A percentile compares a stretch with the other conserved stretches of the same genome.
Evolutionary conservation across 2,329 filamentous ascomycete genomes (phyloP).

Genomic region (Trichoderma hamatum): DNA sequence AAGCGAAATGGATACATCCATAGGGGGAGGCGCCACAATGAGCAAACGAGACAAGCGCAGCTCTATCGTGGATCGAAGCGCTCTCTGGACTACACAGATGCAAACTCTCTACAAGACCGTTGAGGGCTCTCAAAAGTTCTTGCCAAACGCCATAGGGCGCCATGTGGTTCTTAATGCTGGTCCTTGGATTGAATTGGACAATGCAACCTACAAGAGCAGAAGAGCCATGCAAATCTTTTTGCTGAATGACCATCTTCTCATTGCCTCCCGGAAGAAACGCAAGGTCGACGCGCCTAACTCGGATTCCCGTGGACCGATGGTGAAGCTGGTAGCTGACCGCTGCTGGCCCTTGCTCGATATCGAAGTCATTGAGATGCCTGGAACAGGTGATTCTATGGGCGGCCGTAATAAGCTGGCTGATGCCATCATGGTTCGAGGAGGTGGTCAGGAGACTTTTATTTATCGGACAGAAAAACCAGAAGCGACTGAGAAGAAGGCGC

Average conservation of each 20-base stretch:
- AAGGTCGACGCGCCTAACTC: slow-evolving; percentile 68
- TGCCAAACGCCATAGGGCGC: slow-evolving; percentile 86
- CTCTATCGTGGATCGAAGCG: slow-evolving; percentile 74
- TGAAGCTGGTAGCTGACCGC: slow-evolving; percentile 87
- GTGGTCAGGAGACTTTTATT: slow-evolving; percentile 89
- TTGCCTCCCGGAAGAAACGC: slow-evolving; percentile 92
- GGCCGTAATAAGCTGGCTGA: slow-evolving; percentile 70
- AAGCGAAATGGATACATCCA: slow-evolving; percentile 50
- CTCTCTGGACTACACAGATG: slow-evolving; percentile 70
- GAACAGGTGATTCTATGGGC: slow-evolving; percentile 59
- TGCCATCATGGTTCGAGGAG: slow-evolving; percentile 84
- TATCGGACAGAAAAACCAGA: slow-evolving; percentile 87
- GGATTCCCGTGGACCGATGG: slow-evolving; percentile 56
- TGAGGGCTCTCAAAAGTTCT: slow-evolving; percentile 96
- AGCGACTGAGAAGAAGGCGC: slow-evolving; percentile 73
- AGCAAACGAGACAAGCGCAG: slow-evolving; percentile 82
- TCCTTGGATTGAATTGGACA: slow-evolving; percentile 94
- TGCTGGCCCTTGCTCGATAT: slow-evolving; percentile 95
- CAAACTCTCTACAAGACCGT: slow-evolving; percentile 88
- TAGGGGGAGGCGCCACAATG: slow-evolving; percentile 56
- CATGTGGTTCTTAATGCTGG: slow-evolving; percentile 93
- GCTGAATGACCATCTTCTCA: slow-evolving; percentile 89
- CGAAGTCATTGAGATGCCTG: slow-evolving; percentile 85
- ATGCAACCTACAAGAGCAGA: slow-evolving; percentile 92
- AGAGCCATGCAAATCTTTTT: slow-evolving; percentile 89